phyloP scores from a whole-genome alignment of 1,284 basidiomycete genomes.

The Agroathelia rolfsii region DNA sequence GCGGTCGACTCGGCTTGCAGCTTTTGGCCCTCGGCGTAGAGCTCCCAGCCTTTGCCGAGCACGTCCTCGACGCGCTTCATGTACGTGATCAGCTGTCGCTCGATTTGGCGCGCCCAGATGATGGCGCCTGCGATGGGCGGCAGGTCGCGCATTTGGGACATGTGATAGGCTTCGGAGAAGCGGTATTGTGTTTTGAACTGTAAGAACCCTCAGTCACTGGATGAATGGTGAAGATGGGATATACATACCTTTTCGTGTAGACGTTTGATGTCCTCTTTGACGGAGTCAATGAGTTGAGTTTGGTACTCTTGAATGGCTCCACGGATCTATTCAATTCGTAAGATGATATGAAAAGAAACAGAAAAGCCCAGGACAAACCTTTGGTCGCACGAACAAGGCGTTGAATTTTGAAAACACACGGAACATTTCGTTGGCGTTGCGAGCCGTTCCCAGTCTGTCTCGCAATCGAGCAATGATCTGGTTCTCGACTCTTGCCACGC shows the following conservation, averaged over 20 bases:
- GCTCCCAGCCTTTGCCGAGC: conserved; percentile 95
- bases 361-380: conserved; percentile 42
- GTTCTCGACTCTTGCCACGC: conserved; percentile 95
- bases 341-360: neutral
- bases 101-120: conserved; percentile 98
- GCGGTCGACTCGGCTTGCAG: conserved; percentile 86
- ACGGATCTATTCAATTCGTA: conserved; percentile 53
- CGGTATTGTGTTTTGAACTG: conserved; percentile 92
- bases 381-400: conserved; percentile 94
- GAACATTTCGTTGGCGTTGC: conserved; percentile 99
- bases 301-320: conserved; percentile 99
- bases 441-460: conserved; percentile 88
- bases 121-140: conserved; percentile 96
- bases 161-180: conserved; percentile 92
- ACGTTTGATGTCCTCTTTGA: conserved; percentile 95
- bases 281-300: conserved; percentile 93
- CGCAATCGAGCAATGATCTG: conserved; percentile 93
- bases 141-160: conserved; percentile 96
- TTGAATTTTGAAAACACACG: conserved; percentile 98
- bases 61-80: conserved; percentile 99
- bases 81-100: conserved; percentile 90
- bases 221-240: conserved; percentile 3
- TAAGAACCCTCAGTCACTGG: conserved; percentile 10
- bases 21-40: conserved; percentile 98
- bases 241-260: conserved; percentile 77